Base-by-base conservation (phyloP, 129 eudicot genomes). In the Logfia minima region DNA sequence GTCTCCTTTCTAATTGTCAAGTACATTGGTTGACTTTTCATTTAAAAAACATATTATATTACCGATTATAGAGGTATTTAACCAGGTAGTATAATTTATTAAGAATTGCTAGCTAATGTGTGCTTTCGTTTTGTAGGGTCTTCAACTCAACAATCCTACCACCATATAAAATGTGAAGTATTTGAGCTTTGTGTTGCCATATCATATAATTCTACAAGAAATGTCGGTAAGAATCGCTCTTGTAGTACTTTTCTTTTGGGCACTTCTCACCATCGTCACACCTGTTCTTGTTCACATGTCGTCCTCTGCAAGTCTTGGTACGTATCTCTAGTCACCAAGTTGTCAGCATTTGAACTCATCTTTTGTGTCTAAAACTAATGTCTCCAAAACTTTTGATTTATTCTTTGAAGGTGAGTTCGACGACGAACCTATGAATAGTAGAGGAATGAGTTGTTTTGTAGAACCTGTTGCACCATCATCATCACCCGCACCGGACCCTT, bases 231-330 rank as follows among this genome's bases (percentile, higher is more conserved):
- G 96, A 84, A 86, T 64, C 21, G 48, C 56, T 78, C 75, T 86
- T 70, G 64, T 90, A 75, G 88, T 90, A 55, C 83, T 90, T 17
- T 86, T 84, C 82, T 83, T 84, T 82, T 90, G 96, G 96, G 92
- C 91, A 66, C 63, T 82, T 45, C 90, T 90, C 81, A 84, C 88
- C 63, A 69, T 86, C 22, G 83, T 90, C 79, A 90, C 96, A 14
- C 96, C 93, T 5, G 63, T 74, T 53, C 96, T 88, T 2, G 70
- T 90, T 26, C 92, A 79, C 66, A 69, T 88, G 81, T 88, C 92
- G 1, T 82, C 92, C 6, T 72, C 85, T 10, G 80, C 90, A 26
- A 80, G 55, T 41, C 53, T 51, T 17, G 88, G 90, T 87, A 82
- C 21, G 79, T 68, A 34, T 24, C 8, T 19, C n/a, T 48, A 48